phyloP scores from a whole-genome alignment of 169 alveolate species.

The Cyclospora cayetanensis region DNA sequence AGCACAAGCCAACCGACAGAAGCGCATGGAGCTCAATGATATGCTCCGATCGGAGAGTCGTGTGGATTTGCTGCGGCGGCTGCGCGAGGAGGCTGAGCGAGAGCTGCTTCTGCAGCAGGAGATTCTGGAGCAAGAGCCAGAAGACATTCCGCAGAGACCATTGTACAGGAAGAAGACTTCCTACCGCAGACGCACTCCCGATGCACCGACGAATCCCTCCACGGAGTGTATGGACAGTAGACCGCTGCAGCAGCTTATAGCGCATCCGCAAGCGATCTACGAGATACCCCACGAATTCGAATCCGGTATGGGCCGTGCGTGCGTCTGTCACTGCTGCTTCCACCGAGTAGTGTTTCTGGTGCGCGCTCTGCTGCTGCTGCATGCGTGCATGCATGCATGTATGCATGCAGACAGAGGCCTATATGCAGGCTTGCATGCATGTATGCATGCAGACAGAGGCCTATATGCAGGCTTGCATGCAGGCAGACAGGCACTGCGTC shows the following conservation, averaged over 20 bases:
- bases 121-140: constrained; percentile 23
- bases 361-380: constrained; percentile 18
- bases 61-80: constrained; percentile 40
- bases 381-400: too few relatives aligned
- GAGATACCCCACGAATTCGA: not conserved
- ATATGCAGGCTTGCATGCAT: too few relatives aligned
- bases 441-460: too few relatives aligned
- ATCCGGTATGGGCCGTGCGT: not conserved
- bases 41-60: not conserved
- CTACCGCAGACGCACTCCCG: not conserved
- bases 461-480: too few relatives aligned
- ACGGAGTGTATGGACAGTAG: not conserved
- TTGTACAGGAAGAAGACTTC: not conserved
- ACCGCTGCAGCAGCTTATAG: constrained; percentile 10
- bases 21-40: not conserved
- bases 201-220: not conserved
- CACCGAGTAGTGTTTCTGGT: constrained; percentile 22
- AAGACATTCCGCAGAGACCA: not conserved
- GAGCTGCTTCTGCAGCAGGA: constrained; percentile 46
- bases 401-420: too few relatives aligned
- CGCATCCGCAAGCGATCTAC: constrained; percentile 18
- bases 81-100: constrained; percentile 25
- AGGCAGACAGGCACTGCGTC: too few relatives aligned
- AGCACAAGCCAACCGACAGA: not conserved
- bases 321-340: not conserved